Conservation (phyloP, 192 early-diverging fungal genomes). For the Pilobolus umbonatus region DNA sequence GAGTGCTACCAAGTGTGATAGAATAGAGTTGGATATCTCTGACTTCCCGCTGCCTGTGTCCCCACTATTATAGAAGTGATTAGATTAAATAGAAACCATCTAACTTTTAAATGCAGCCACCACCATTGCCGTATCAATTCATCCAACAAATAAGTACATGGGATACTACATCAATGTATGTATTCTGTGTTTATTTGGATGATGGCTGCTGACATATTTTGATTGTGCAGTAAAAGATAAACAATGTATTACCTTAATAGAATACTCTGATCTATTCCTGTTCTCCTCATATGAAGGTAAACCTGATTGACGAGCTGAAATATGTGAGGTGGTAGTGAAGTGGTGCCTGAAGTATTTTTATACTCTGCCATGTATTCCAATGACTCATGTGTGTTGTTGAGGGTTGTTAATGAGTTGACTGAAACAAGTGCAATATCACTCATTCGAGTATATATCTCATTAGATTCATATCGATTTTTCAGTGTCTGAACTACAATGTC, state of each 20-base stretch:
- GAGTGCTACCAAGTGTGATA: constrained; percentile 64
- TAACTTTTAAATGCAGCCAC: constrained; percentile 1
- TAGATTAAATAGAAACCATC: neutral
- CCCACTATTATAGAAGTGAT: constrained; percentile 51
- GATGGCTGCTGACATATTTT: neutral
- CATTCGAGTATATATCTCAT: constrained; percentile 13
- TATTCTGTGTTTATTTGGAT: neutral
- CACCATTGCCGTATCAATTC: too few relatives aligned
- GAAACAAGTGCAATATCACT: constrained; percentile 8
- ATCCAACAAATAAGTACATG: too few relatives aligned
- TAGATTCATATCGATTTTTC: constrained; percentile 12
- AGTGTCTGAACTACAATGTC: constrained; percentile 2
- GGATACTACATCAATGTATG: too few relatives aligned
- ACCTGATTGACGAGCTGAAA: constrained; percentile 73
- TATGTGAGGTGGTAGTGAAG: constrained; percentile 58
- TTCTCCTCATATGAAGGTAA: constrained; percentile 77
- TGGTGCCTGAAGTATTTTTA: constrained; percentile 45
- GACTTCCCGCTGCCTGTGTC: constrained; percentile 87
- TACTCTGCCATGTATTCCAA: constrained; percentile 67
- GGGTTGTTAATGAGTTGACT: neutral
- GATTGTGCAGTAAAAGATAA: neutral
- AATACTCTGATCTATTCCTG: constrained; percentile 55
- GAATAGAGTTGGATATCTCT: constrained; percentile 60
- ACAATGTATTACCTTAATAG: constrained; percentile 24
- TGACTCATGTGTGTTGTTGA: constrained; percentile 33